A percentile compares a stretch with the other conserved stretches of the same genome.
Conservation (phyloP, 805 yeast species). For the Kodamaea restingae region DNA sequence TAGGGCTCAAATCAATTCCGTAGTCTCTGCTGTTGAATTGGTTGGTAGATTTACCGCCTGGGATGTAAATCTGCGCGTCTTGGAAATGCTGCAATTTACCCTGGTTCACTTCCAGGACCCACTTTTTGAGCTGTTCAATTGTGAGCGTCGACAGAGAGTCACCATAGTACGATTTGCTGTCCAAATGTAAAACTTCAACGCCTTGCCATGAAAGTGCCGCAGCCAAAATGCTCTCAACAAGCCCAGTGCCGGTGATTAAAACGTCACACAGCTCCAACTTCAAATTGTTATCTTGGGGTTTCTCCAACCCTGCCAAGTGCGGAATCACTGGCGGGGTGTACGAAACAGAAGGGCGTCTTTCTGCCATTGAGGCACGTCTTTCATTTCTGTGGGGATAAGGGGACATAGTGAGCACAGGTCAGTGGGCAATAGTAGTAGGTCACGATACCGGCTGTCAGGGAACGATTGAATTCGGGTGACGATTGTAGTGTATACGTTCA, state of each 20-base stretch:
- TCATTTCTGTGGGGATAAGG: conserved; percentile 22
- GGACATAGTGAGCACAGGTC: conserved; percentile 4
- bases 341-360: conserved; percentile 54
- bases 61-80: conserved; percentile 78
- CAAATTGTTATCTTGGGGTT: conserved; percentile 62
- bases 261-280: conserved; percentile 73
- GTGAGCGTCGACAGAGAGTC: conserved; percentile 84
- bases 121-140: conserved; percentile 75
- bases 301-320: conserved; percentile 71
- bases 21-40: conserved; percentile 64
- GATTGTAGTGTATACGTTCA: neutral
- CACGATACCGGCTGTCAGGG: neutral
- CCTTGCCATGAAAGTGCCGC: conserved; percentile 98
- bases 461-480: neutral
- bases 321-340: conserved; percentile 54
- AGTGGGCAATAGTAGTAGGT: neutral
- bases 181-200: conserved; percentile 88
- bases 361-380: conserved; percentile 64
- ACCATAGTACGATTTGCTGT: conserved; percentile 80
- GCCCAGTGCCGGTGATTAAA: conserved; percentile 87
- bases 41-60: conserved; percentile 49
- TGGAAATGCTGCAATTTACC: conserved; percentile 43
- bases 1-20: conserved; percentile 85
- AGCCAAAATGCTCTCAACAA: conserved; percentile 82
- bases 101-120: conserved; percentile 72